These are phyloP conservation scores for Skeletonema grethae DNA, from an alignment of 108 stramenopile genomes.

Conservation along the genomic window DNA sequence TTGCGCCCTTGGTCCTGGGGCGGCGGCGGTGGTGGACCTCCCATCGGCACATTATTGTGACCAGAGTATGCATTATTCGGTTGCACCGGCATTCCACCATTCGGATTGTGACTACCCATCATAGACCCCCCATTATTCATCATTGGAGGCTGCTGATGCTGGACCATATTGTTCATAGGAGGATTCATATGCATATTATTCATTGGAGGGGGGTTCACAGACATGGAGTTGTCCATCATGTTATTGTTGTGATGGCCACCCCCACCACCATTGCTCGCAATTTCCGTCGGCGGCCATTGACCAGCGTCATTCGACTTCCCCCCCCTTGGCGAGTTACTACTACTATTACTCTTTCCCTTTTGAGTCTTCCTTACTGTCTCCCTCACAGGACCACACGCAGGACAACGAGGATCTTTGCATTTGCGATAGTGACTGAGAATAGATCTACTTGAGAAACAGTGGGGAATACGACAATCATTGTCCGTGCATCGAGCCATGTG, in stretches of 20 bases:
- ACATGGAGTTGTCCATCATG: slow-evolving; percentile 10
- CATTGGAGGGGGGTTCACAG: slow-evolving; percentile 1
- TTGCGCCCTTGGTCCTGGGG: slow-evolving; percentile 1
- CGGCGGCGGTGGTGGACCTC: slow-evolving; percentile 6
- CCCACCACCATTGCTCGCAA: slow-evolving; percentile 16
- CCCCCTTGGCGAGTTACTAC: slow-evolving; percentile 12
- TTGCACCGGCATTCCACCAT: slow-evolving; percentile 10
- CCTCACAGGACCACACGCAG: slow-evolving; percentile 97
- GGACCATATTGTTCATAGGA: slow-evolving; percentile 11
- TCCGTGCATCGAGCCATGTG: slow-evolving; percentile 99
- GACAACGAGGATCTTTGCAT: slow-evolving; percentile 97
- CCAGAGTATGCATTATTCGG: slow-evolving; percentile 9
- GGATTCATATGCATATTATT: slow-evolving; percentile 19
- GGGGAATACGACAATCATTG: slow-evolving; percentile 92
- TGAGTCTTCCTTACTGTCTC: slow-evolving; percentile 89
- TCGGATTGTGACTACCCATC: slow-evolving; percentile 7
- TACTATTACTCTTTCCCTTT: slow-evolving; percentile 18
- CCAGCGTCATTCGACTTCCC: slow-evolving; percentile 5
- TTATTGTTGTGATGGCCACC: slow-evolving; percentile 5
- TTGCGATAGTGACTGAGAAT: slow-evolving; percentile 98
- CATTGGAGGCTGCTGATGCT: not conserved
- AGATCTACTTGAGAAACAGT: slow-evolving; percentile 96
- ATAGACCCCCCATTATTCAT: slow-evolving; percentile 4
- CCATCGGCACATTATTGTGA: slow-evolving; percentile 19
- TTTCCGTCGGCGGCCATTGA: slow-evolving; percentile 3